phyloP scores from a whole-genome alignment of 208 protist species.

The Phytomonas sp. region DNA sequence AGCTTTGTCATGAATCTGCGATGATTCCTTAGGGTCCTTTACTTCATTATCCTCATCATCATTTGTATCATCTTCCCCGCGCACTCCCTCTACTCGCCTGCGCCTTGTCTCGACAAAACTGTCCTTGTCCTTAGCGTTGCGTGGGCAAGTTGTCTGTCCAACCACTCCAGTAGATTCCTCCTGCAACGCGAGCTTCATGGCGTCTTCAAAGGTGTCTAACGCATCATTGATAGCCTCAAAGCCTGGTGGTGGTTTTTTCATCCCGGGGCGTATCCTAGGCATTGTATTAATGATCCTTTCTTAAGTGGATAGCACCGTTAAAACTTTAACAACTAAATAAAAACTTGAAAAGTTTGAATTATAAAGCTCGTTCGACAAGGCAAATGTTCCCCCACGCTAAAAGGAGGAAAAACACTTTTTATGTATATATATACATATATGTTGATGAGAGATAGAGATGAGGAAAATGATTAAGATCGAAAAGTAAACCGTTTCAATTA shows the following conservation, averaged over 20 bases:
- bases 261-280: slow-evolving; percentile 71
- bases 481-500: not conserved
- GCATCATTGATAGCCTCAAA: slow-evolving; percentile 55
- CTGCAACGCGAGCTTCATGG: slow-evolving; percentile 63
- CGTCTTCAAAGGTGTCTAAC: slow-evolving; percentile 60
- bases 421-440: not conserved
- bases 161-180: slow-evolving; percentile 54
- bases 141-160: slow-evolving; percentile 23
- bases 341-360: not conserved
- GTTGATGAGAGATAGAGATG: not conserved
- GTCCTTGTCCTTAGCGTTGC: not conserved
- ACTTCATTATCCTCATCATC: slow-evolving; percentile 4
- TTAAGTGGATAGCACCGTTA: not conserved
- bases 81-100: slow-evolving; percentile 11
- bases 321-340: not conserved
- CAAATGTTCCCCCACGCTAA: not conserved
- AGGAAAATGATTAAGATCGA: not conserved
- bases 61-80: slow-evolving; percentile 2
- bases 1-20: slow-evolving; percentile 8
- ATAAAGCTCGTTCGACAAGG: not conserved
- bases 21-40: slow-evolving; percentile 1
- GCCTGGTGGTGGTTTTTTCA: slow-evolving; percentile 70
- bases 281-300: slow-evolving; percentile 17
- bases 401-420: slow-evolving; percentile 10
- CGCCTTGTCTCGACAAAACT: slow-evolving; percentile 2